phyloP scores from a whole-genome alignment of 306 rosid species.

The Crotalaria pallida region DNA sequence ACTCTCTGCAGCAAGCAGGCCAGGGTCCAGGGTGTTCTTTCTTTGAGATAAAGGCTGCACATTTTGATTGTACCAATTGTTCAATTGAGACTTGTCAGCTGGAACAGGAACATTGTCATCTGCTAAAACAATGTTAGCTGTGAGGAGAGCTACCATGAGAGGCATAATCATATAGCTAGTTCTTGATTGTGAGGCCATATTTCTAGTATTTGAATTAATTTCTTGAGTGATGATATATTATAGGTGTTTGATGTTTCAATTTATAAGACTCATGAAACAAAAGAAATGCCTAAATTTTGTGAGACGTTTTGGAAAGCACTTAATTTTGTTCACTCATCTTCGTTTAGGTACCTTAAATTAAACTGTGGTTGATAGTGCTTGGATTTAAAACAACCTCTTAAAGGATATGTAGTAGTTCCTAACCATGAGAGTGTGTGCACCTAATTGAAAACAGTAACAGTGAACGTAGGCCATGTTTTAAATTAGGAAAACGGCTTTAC shows the following conservation, averaged over 20 bases:
- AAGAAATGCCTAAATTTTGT: neutral
- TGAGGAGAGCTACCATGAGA: neutral
- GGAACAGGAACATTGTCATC: constrained; percentile 26
- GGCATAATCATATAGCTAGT: neutral
- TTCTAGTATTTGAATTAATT: neutral
- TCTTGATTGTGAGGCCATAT: constrained; percentile 25
- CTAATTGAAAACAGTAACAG: neutral
- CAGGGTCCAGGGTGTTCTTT: constrained; percentile 29
- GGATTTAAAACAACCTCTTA: neutral
- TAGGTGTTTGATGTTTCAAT: neutral
- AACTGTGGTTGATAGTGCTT: neutral
- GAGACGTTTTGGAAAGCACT: neutral
- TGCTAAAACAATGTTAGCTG: neutral
- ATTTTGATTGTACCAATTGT: constrained; percentile 34
- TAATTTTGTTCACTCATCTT: neutral
- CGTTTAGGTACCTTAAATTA: neutral
- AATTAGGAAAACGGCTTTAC: neutral
- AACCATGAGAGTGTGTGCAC: neutral
- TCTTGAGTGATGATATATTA: neutral
- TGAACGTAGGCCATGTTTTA: neutral
- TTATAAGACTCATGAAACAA: neutral
- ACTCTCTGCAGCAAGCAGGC: constrained; percentile 41
- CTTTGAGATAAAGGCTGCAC: neutral
- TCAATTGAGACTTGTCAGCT: constrained; percentile 1
- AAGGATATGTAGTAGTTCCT: neutral